A percentile compares a stretch with the other conserved stretches of the same genome.
These are phyloP conservation scores for Rhododendron kiyosumense DNA, from an alignment of 148 eudicot genomes.

Conservation along the genomic window DNA sequence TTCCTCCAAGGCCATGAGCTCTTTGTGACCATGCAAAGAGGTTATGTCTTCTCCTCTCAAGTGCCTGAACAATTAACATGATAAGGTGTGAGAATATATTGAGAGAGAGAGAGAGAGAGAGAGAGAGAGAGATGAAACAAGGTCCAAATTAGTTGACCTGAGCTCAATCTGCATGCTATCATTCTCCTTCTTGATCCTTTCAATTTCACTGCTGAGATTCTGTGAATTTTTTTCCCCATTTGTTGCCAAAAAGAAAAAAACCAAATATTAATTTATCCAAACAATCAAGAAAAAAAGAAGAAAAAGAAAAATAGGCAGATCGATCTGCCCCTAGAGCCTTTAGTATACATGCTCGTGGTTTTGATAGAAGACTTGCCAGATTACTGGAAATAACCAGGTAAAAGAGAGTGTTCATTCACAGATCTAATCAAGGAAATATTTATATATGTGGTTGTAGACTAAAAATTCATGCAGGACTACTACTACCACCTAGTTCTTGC, in stretches of 20 bases:
- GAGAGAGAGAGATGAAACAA: neutral
- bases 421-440: conserved; percentile 11
- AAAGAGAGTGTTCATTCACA: conserved; percentile 10
- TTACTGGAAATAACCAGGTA: conserved; percentile 11
- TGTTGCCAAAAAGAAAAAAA: neutral
- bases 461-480: neutral
- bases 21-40: conserved; percentile 43
- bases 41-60: conserved; percentile 72
- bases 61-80: conserved; percentile 38
- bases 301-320: neutral
- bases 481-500: conserved; percentile 9
- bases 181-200: conserved; percentile 73
- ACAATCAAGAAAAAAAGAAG: neutral
- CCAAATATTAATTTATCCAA: neutral
- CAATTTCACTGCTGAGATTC: conserved; percentile 63
- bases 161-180: conserved; percentile 69
- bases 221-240: conserved; percentile 13
- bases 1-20: conserved; percentile 56
- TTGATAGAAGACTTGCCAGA: neutral
- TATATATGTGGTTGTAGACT: neutral
- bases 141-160: conserved; percentile 32
- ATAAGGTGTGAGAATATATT: neutral
- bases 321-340: conserved; percentile 1
- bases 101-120: neutral
- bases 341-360: conserved; percentile 3